Base-by-base conservation (phyloP, 1,139 yeast species). In the Suhomyces ambrosiae region DNA sequence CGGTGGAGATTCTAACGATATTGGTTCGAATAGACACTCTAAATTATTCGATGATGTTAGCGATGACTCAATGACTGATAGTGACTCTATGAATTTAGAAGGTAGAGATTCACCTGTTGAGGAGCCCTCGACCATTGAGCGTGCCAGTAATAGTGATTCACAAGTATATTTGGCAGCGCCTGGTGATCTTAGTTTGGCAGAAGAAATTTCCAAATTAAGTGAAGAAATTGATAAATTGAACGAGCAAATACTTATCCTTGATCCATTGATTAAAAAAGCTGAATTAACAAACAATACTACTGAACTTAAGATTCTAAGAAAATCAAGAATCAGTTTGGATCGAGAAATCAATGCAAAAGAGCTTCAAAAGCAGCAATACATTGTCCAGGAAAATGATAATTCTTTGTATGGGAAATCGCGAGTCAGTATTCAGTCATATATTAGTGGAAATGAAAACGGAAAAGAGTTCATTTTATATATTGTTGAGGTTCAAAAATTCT, bases 381-480 rank as follows among this genome's bases (percentile, higher is more conserved):
- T 84, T 35, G 88, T 88, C 1, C 95, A 86, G 53, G 95, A 87
- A 46, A 83, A 79, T 52, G 92, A 86, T 36, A 86, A 83, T 55
- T 82, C 89, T 50, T 68, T 90, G 38, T 88, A 64, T 55, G 88
- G 86, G 1, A 82, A 82, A 47, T 80, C 95, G 0, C 63, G 70
- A 24, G 79, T 86, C 1, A 61, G 69, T 7, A 86, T 89, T 25
- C 85, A 79, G 38, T 79, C 90, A 0, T 84, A 79, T 53, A 73
- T 85, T 17, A 76, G 75, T 38, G 80, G 78, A 1, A 64, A 73
- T 33, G 80, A 77, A 28, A 64, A 68, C 26, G 83, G 85, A 0
- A 74, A 71, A 37, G 86, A 79, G 33, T 84, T 76, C 44, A 77
- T 80, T 3, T 65, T 85, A 38, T 90, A 89, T 58, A 74, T 88